Conservation (phyloP, 108 stramenopile species). For the Skeletonema menzelii region DNA sequence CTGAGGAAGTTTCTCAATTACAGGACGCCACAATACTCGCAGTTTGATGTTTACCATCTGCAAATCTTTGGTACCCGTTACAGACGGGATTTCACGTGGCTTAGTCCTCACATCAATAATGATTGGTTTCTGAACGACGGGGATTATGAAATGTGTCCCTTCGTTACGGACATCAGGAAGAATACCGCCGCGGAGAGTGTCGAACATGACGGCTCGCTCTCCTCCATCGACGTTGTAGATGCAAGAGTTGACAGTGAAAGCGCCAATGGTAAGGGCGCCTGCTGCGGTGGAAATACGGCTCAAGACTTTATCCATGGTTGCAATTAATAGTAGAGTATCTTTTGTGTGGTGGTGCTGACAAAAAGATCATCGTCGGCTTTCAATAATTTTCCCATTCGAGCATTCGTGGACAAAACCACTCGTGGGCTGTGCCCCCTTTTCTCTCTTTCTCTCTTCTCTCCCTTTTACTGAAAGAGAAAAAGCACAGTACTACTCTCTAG, state of each 20-base stretch:
- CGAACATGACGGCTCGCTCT: conserved; percentile 98
- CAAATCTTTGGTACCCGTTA: conserved; percentile 99
- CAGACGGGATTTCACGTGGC: conserved; percentile 94
- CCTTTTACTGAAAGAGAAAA: no score
- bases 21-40: conserved; percentile 96
- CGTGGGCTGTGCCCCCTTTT: not conserved
- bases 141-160: conserved; percentile 95
- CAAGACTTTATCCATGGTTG: conserved; percentile 57
- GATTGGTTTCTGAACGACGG: conserved; percentile 88
- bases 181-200: conserved; percentile 94
- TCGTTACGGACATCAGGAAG: conserved; percentile 87
- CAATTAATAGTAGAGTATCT: not conserved
- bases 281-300: conserved; percentile 60
- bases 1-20: conserved; percentile 87
- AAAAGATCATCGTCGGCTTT: no score
- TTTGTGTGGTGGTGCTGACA: not conserved
- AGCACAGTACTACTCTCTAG: no score
- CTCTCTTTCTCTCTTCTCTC: not conserved
- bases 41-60: conserved; percentile 99
- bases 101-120: conserved; percentile 96
- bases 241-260: conserved; percentile 83
- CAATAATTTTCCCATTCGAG: no score
- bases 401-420: not conserved
- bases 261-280: conserved; percentile 76
- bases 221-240: conserved; percentile 98